Evolutionary conservation across 768 basidiomycete species (phyloP).

Genomic region (Macrolepiota fuliginosa): DNA sequence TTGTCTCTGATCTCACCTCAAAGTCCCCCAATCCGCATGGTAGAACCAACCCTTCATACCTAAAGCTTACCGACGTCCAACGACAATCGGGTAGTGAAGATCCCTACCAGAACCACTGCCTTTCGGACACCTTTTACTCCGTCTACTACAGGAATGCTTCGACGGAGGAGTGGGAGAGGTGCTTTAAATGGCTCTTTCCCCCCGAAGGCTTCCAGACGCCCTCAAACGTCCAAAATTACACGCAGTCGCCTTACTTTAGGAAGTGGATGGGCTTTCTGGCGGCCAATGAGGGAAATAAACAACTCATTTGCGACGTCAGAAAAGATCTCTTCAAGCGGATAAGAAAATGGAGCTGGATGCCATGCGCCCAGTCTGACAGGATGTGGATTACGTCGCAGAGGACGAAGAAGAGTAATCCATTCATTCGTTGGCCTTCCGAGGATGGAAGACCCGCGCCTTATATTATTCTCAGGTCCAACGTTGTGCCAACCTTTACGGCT

Average conservation of each 20-base stretch:
- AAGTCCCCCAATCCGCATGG: background rate
- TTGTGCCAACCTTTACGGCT: background rate
- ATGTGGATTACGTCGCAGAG: background rate
- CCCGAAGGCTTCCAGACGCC: background rate
- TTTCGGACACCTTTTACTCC: background rate
- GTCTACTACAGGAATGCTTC: background rate
- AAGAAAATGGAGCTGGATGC: background rate
- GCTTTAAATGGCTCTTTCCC: background rate
- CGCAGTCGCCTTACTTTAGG: background rate
- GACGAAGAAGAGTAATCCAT: background rate
- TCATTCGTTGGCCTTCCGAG: background rate
- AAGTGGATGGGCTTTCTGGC: background rate
- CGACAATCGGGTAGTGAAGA: background rate
- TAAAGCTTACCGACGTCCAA: background rate
- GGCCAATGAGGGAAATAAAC: background rate
- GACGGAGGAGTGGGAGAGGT: background rate
- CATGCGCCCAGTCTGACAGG: background rate
- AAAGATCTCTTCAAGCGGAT: background rate
- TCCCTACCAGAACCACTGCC: background rate
- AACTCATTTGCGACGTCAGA: background rate
- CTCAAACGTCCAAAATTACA: background rate
- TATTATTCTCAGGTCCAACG: background rate
- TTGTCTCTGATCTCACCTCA: background rate
- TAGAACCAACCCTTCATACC: background rate
- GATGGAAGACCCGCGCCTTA: background rate